These are phyloP conservation scores for Drechslerella coelobrocha DNA, from an alignment of 2,329 filamentous ascomycete species.

Conservation along the genomic window DNA sequence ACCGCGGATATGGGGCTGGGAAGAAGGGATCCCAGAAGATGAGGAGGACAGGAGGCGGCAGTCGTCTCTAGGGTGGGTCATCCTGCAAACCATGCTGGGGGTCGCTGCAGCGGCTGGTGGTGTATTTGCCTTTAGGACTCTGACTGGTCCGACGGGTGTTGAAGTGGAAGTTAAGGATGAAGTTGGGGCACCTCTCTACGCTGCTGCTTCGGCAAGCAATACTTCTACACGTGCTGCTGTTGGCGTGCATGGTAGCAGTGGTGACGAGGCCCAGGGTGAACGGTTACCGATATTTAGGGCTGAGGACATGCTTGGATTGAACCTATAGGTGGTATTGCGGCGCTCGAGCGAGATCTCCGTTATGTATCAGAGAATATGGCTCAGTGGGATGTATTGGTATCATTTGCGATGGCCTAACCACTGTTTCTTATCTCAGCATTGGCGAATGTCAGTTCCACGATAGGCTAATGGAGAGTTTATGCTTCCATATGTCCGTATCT, in stretches of 20 bases:
- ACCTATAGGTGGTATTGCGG: neutral
- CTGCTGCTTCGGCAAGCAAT: slow-evolving; percentile 4
- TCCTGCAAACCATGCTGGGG: slow-evolving; percentile 15
- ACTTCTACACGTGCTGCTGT: neutral
- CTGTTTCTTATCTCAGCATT: too few relatives aligned
- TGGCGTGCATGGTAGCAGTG: neutral
- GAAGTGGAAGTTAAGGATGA: slow-evolving; percentile 25
- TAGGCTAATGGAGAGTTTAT: too few relatives aligned
- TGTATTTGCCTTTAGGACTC: slow-evolving; percentile 24
- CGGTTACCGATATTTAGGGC: slow-evolving; percentile 37
- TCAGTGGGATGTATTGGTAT: too few relatives aligned
- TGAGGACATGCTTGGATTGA: slow-evolving; percentile 40
- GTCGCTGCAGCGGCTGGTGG: slow-evolving; percentile 17
- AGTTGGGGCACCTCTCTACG: slow-evolving; percentile 20
- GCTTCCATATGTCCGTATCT: too few relatives aligned
- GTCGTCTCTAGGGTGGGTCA: slow-evolving; percentile 25
- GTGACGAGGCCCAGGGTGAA: slow-evolving; percentile 4
- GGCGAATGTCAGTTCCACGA: too few relatives aligned
- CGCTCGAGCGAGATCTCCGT: neutral
- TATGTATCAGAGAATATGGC: neutral
- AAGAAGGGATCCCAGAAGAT: slow-evolving; percentile 20
- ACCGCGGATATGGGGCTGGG: slow-evolving; percentile 10
- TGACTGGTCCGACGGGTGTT: neutral
- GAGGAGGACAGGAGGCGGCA: slow-evolving; percentile 12
- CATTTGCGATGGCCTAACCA: too few relatives aligned